Conservation (phyloP, 140 eudicot species). For the Erigeron philadelphicus region DNA sequence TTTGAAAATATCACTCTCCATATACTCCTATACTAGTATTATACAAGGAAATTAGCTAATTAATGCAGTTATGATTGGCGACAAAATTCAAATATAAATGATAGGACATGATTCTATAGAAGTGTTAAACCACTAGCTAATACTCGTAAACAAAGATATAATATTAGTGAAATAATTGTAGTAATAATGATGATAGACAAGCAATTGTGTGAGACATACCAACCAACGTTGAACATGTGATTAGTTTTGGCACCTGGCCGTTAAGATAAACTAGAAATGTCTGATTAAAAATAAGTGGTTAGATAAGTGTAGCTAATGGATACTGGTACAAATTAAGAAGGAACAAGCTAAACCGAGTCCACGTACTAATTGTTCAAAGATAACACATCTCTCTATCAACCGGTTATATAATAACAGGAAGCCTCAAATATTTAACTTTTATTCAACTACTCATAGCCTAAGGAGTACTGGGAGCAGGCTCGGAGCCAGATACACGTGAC, state of each 20-base stretch:
- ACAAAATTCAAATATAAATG: too few relatives aligned
- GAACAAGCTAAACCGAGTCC: conserved; percentile 20
- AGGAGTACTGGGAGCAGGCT: conserved; percentile 59
- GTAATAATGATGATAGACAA: too few relatives aligned
- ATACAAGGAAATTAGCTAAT: too few relatives aligned
- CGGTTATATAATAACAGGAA: conserved; percentile 17
- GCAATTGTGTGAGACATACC: too few relatives aligned
- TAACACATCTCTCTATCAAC: conserved; percentile 22
- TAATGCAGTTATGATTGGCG: neutral
- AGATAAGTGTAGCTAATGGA: conserved; percentile 7
- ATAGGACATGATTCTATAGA: too few relatives aligned
- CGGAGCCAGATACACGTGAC: conserved; percentile 60
- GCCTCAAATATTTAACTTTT: conserved; percentile 23
- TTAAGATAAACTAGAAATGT: neutral
- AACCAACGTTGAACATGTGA: neutral
- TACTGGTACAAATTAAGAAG: conserved; percentile 10
- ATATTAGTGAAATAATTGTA: too few relatives aligned
- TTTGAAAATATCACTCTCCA: too few relatives aligned
- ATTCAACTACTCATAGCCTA: conserved; percentile 24
- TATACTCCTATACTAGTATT: too few relatives aligned
- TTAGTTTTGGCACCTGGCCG: neutral
- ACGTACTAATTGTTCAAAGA: conserved; percentile 23
- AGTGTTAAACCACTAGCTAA: too few relatives aligned
- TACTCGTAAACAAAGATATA: too few relatives aligned
- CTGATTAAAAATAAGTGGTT: conserved; percentile 6